phyloP scores from a whole-genome alignment of 176 grass and related monocot genomes.

The Ensete ventricosum region DNA sequence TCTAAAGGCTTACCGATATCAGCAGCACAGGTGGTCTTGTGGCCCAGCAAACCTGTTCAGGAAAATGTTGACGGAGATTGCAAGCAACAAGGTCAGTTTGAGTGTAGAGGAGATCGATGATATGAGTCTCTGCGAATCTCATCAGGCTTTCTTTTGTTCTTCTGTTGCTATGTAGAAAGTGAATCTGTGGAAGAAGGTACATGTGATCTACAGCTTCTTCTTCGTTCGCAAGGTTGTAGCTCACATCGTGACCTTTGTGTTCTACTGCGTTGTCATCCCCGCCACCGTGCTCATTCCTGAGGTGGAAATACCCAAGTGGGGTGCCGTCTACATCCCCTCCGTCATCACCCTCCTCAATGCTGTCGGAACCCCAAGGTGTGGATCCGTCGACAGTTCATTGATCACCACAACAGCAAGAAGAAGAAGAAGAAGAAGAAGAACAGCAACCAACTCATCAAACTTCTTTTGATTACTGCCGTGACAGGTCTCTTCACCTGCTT shows the following conservation, averaged over 20 bases:
- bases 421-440: not conserved
- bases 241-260: conserved; percentile 1
- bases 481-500: conserved; percentile 1
- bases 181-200: not conserved
- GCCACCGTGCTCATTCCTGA: not conserved
- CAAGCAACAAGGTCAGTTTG: not conserved
- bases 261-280: conserved; percentile 4
- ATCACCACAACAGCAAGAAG: not conserved
- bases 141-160: not conserved
- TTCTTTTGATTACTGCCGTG: not conserved
- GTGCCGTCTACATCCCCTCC: not conserved
- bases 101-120: not conserved
- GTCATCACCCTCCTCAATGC: conserved; percentile 3
- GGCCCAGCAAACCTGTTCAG: conserved; percentile 10
- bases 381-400: not conserved
- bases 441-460: not conserved
- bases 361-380: not conserved
- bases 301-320: conserved; percentile 6
- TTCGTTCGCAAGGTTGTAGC: conserved; percentile 1
- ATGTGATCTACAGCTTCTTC: conserved; percentile 4
- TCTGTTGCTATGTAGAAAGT: not conserved
- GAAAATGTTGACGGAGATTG: conserved; percentile 2
- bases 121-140: not conserved
- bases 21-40: conserved; percentile 17
- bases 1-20: not conserved